These are phyloP conservation scores for Scutellaria baicalensis DNA, from an alignment of 257 asterid species.

Conservation along the genomic window DNA sequence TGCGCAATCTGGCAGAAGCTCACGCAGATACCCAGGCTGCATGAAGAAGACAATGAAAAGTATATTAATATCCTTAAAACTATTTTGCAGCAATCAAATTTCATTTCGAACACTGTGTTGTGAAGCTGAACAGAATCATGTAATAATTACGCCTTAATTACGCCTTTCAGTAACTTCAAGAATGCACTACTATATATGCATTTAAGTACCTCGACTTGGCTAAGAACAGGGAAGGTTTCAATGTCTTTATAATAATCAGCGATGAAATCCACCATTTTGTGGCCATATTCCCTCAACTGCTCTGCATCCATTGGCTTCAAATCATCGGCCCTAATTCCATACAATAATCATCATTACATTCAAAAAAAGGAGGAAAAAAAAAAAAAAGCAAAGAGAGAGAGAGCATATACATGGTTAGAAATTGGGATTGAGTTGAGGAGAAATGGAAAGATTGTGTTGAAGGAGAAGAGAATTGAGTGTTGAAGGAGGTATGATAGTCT, in stretches of 20 bases:
- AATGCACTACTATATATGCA: no score
- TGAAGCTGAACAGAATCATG: no score
- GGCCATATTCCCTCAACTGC: constrained; percentile 77
- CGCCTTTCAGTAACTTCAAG: no score
- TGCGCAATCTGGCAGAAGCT: constrained; percentile 78
- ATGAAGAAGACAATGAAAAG: not conserved
- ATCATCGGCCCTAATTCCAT: constrained; percentile 43
- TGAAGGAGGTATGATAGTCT: no score
- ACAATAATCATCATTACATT: not conserved
- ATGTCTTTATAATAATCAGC: constrained; percentile 90
- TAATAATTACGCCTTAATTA: no score
- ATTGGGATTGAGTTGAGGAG: not conserved
- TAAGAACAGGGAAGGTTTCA: constrained; percentile 76
- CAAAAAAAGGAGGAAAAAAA: not conserved
- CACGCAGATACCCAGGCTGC: constrained; percentile 94
- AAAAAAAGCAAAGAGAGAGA: not conserved
- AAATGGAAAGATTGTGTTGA: not conserved
- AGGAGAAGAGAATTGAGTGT: not conserved
- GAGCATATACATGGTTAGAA: constrained; percentile 14
- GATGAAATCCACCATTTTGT: constrained; percentile 91
- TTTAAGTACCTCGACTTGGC: constrained; percentile 81
- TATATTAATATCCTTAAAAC: not conserved
- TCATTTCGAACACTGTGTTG: not conserved
- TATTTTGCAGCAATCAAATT: no score
- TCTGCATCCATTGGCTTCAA: constrained; percentile 91